Evolutionary conservation across 1,139 yeast genomes (phyloP), one percentile per base, ranked within the genome.

Genomic region (Ashbya aceris): DNA sequence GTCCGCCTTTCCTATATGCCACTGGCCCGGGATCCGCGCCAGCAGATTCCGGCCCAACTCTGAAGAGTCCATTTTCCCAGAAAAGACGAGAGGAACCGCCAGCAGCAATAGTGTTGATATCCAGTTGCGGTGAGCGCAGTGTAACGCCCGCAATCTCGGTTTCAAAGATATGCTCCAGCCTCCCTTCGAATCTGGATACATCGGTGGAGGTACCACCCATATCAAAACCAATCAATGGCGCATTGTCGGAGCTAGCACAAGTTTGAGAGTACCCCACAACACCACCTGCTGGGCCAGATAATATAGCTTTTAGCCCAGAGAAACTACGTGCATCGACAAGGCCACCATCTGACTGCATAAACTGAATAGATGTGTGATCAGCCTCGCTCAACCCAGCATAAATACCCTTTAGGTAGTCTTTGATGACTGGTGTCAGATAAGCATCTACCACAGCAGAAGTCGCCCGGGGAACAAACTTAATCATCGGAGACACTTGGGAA

Each of bases 371-470:
- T 7, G 68, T 61, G 13, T 52, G 42, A 11, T 52, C 58, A 1
- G 77, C 77, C 32, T 77, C 75, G 36, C 64, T 64, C 50, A 83
- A 69, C 1, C 91, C 91, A 3, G 69, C 56, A 39, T 78, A 74
- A 53, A 83, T 80, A 13, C 78, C 74, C 29, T 69, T 60, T 35
- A 83, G 66, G 56, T 83, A 83, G 29, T 74, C 69, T 45, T 74
- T 69, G 39, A 83, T 78, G 39, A 78, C 82, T 1, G 93, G 93
- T 2, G 89, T 80, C 45, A 83, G 62, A 55, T 83, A 83, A 1
- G 91, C 85, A 62, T 83, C 91, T 1, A 84, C 86, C 13, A 78
- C 75, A 3, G 85, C 71, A 11, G 87, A 79, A 50, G 80, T 80
- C 1, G 86, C 83, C 45, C 93, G 67, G 10, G 83, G 74, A 26